A percentile compares a stretch with the other conserved stretches of the same genome.
Conservation (phyloP, 192 early-diverging fungal species). For the Allomyces arbusculus region DNA sequence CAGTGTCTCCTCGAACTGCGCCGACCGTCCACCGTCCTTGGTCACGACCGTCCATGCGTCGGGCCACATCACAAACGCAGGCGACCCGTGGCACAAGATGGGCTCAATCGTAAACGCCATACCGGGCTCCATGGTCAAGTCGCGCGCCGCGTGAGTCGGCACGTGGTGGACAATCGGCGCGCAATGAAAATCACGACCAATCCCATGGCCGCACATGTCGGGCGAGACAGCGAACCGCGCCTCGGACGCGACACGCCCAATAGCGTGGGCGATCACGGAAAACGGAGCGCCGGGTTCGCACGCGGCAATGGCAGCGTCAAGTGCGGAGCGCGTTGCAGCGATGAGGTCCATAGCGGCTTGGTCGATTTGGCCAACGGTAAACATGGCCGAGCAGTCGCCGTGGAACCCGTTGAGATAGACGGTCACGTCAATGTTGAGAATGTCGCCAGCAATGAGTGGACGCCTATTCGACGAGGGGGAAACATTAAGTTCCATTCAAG, state of each 20-base stretch:
- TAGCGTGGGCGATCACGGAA: slow-evolving; percentile 39
- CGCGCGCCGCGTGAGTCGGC: not conserved
- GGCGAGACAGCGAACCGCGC: slow-evolving; percentile 39
- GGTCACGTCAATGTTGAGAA: slow-evolving; percentile 64
- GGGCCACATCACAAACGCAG: slow-evolving; percentile 52
- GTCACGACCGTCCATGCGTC: slow-evolving; percentile 70
- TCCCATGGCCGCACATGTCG: slow-evolving; percentile 71
- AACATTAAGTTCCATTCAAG: not conserved
- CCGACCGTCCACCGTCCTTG: slow-evolving; percentile 55
- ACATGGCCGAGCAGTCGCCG: slow-evolving; percentile 49
- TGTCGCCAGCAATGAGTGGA: slow-evolving; percentile 39
- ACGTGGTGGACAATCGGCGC: slow-evolving; percentile 60
- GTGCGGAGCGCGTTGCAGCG: slow-evolving; percentile 27
- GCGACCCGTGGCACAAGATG: slow-evolving; percentile 57
- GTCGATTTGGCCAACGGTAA: slow-evolving; percentile 43
- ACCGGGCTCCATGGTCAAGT: slow-evolving; percentile 37
- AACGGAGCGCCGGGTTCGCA: slow-evolving; percentile 56
- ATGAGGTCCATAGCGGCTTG: slow-evolving; percentile 27
- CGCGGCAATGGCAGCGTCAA: slow-evolving; percentile 37
- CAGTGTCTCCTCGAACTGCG: slow-evolving; percentile 76
- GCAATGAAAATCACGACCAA: slow-evolving; percentile 67
- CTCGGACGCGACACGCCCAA: slow-evolving; percentile 18
- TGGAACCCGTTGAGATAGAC: slow-evolving; percentile 42
- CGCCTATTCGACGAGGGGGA: slow-evolving; percentile 12
- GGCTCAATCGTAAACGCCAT: slow-evolving; percentile 86